phyloP scores from a whole-genome alignment of 148 eudicot genomes.

The Dysphania ambrosioides region DNA sequence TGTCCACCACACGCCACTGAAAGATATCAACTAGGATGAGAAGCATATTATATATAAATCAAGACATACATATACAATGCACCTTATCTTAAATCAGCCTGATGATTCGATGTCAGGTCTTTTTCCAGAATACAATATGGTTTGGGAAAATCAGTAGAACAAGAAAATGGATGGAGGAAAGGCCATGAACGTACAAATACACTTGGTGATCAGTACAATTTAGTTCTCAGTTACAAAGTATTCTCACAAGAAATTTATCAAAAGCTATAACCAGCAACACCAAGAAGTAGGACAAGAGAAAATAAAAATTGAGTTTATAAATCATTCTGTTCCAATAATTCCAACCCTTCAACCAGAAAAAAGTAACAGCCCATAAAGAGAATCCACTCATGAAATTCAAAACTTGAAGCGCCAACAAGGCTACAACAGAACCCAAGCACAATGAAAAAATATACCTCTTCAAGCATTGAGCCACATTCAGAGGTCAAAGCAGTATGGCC shows the following conservation, averaged over 20 bases:
- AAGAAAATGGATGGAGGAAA: background rate
- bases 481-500: slow-evolving; percentile 89
- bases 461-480: slow-evolving; percentile 97
- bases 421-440: slow-evolving; percentile 1
- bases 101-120: background rate
- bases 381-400: background rate
- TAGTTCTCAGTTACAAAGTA: background rate
- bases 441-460: slow-evolving; percentile 55
- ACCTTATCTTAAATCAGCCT: background rate
- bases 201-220: background rate
- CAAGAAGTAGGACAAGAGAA: background rate
- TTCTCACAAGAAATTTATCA: background rate
- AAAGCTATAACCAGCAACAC: background rate
- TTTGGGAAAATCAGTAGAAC: background rate
- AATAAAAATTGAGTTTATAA: background rate
- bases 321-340: background rate
- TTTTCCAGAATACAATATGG: slow-evolving; percentile 1
- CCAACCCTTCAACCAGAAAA: background rate
- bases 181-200: background rate
- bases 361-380: background rate
- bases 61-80: slow-evolving; percentile 3
- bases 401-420: background rate
- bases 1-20: background rate
- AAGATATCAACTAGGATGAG: background rate
- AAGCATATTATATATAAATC: background rate